Percentiles rank a stretch among this genome's conserved stretches.
phyloP scores from a whole-genome alignment of 192 early-diverging fungal species.

The Coemansia sp. region DNA sequence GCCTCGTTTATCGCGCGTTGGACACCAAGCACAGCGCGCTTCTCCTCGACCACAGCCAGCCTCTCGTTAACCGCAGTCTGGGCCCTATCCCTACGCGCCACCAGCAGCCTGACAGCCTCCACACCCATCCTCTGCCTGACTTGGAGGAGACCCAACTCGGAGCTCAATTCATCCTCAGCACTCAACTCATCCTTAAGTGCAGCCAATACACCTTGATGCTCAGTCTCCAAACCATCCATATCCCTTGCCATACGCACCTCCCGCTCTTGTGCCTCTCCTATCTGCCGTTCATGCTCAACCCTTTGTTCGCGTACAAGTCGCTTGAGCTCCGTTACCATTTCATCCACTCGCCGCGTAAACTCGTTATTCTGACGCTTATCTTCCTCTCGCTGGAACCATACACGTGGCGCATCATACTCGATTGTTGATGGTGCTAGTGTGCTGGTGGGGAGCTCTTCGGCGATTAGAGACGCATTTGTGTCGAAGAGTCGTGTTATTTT shows the following conservation, averaged over 20 bases:
- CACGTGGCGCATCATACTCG: slow-evolving; percentile 55
- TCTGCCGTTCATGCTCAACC: not conserved
- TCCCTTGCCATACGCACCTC: slow-evolving; percentile 38
- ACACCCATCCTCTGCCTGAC: slow-evolving; percentile 48
- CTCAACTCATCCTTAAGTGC: slow-evolving; percentile 56
- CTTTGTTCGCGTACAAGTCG: slow-evolving; percentile 42
- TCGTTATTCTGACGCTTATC: slow-evolving; percentile 46
- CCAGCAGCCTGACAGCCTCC: slow-evolving; percentile 28
- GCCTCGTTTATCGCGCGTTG: slow-evolving; percentile 57
- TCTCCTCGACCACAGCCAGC: slow-evolving; percentile 56
- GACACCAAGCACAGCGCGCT: slow-evolving; percentile 52
- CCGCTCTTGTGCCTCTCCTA: slow-evolving; percentile 26
- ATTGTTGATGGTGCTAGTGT: no score
- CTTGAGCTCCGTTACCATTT: slow-evolving; percentile 52
- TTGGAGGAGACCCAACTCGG: slow-evolving; percentile 45
- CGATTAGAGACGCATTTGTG: no score
- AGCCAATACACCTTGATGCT: slow-evolving; percentile 43
- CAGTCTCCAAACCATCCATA: slow-evolving; percentile 43
- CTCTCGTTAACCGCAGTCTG: slow-evolving; percentile 50
- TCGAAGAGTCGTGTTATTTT: slow-evolving; percentile 42
- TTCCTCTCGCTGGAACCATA: slow-evolving; percentile 54
- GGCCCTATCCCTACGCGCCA: slow-evolving; percentile 11
- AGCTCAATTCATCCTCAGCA: slow-evolving; percentile 53
- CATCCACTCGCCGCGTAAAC: slow-evolving; percentile 45
- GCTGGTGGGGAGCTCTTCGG: no score